Conservation (phyloP, 257 asterid genomes). For the Jaltomata sinuosa region DNA sequence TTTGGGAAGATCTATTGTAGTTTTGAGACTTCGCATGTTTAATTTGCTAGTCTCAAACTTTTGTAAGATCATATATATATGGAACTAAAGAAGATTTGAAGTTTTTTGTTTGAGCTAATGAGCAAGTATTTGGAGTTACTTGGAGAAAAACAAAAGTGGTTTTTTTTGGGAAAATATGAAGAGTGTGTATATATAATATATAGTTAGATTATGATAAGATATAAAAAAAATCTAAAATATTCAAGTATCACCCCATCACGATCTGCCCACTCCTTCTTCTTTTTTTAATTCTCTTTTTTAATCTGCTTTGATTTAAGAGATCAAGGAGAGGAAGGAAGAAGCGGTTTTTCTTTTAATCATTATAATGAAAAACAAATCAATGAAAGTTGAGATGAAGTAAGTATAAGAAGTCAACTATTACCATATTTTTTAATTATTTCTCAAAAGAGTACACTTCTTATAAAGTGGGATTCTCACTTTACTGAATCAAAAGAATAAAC, state of each 20-base stretch:
- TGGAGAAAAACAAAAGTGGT: not conserved
- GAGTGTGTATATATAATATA: not conserved
- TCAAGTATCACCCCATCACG: not conserved
- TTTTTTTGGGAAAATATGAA: not conserved
- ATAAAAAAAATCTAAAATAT: not conserved
- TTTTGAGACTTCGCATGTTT: slow-evolving; percentile 4
- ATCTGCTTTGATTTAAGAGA: not conserved
- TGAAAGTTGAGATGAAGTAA: not conserved
- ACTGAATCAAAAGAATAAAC: not conserved
- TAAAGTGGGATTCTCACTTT: not conserved
- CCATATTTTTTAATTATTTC: not conserved
- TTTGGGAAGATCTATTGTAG: slow-evolving; percentile 1
- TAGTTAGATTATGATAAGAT: not conserved
- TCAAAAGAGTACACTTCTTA: not conserved
- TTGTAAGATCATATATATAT: not conserved
- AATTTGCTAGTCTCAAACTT: not conserved
- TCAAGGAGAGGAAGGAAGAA: not conserved
- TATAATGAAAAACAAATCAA: too few species aligned
- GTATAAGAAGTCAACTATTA: not conserved
- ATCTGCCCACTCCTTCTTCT: not conserved
- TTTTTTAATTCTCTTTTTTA: not conserved
- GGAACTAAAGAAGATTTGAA: not conserved
- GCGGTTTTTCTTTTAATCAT: not conserved
- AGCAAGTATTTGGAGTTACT: not conserved
- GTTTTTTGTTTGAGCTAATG: too few species aligned